Evolutionary conservation across 2,329 filamentous ascomycete genomes (phyloP).

Genomic region (Capronia epimyces): DNA sequence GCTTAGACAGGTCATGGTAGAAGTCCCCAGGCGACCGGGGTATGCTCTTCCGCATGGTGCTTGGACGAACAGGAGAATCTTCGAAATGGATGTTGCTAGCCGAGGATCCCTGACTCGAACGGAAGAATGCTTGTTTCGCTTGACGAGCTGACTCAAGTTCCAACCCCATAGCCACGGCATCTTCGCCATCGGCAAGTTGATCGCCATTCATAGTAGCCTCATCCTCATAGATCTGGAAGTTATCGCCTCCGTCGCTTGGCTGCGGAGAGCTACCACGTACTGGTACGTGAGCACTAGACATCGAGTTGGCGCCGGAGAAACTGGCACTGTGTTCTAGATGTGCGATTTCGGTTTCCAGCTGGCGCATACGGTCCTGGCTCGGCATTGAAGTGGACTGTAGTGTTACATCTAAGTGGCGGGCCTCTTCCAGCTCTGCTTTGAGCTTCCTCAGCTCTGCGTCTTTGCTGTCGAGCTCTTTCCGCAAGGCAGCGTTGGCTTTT

Average conservation of each 20-base stretch:
- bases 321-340: slow-evolving; percentile 27
- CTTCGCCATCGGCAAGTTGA: slow-evolving; percentile 26
- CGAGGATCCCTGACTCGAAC: slow-evolving; percentile 30
- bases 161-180: slow-evolving; percentile 32
- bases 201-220: slow-evolving; percentile 23
- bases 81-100: slow-evolving; percentile 24
- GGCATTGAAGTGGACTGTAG: slow-evolving; percentile 5
- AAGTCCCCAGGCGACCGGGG: slow-evolving; percentile 38
- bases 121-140: slow-evolving; percentile 39
- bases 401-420: background rate
- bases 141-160: slow-evolving; percentile 39
- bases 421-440: slow-evolving; percentile 29
- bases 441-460: slow-evolving; percentile 32
- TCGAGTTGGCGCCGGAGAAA: slow-evolving; percentile 3
- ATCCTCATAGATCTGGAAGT: slow-evolving; percentile 28
- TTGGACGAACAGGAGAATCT: slow-evolving; percentile 25
- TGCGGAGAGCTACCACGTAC: background rate
- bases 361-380: slow-evolving; percentile 22
- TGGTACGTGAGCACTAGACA: slow-evolving; percentile 12
- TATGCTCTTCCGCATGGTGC: slow-evolving; percentile 24
- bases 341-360: slow-evolving; percentile 30
- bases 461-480: slow-evolving; percentile 30
- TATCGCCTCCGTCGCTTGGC: slow-evolving; percentile 17
- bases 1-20: slow-evolving; percentile 36
- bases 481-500: slow-evolving; percentile 28